phyloP scores from a whole-genome alignment of 441 rosid genomes.

The Aleurites moluccanus region DNA sequence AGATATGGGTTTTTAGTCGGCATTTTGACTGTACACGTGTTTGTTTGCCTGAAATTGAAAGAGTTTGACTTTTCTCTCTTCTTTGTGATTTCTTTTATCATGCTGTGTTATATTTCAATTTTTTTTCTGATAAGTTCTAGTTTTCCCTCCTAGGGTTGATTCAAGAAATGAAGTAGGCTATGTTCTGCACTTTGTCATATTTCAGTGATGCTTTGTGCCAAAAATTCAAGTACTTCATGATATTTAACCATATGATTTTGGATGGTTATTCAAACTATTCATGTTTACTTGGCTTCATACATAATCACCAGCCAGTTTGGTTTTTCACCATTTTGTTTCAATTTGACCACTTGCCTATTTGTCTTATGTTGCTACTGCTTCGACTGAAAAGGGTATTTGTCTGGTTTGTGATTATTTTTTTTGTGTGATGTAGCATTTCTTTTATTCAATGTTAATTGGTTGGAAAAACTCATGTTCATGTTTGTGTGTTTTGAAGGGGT shows the following conservation, averaged over 20 bases:
- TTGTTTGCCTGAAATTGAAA: not conserved
- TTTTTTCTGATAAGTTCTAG: not conserved
- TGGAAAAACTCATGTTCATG: not conserved
- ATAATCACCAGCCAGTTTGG: not conserved
- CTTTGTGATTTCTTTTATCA: not conserved
- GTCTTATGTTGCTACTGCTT: not conserved
- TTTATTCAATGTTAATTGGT: not conserved
- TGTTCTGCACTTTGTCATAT: not conserved
- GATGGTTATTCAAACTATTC: not conserved
- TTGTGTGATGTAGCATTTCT: not conserved
- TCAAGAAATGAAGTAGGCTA: not conserved
- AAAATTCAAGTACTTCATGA: not conserved
- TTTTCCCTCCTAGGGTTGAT: not conserved
- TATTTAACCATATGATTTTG: not conserved
- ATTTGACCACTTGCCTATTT: not conserved
- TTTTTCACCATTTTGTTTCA: not conserved
- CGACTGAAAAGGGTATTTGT: not conserved
- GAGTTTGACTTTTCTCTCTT: not conserved
- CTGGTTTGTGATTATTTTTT: not conserved
- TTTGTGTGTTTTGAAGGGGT: not conserved
- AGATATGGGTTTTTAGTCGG: not conserved
- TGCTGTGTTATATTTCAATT: not conserved
- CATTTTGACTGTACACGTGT: not conserved
- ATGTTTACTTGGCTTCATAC: not conserved
- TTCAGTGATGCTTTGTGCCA: not conserved